Evolutionary conservation across 257 asterid genomes (phyloP).

Genomic region (Penstemon davidsonii): DNA sequence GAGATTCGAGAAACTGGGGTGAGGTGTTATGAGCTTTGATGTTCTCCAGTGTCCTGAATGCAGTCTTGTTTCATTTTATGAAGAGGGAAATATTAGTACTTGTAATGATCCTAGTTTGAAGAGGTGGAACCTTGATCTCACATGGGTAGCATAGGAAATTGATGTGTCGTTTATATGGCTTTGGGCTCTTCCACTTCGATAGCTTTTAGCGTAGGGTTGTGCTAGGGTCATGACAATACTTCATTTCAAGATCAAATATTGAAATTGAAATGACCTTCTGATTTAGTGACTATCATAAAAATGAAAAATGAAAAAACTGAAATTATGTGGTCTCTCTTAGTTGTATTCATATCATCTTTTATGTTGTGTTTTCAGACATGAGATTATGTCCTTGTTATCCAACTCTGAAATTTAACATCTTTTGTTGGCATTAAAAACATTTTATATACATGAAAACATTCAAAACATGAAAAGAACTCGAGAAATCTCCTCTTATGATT

Average conservation of each 20-base stretch:
- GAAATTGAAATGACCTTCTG: neutral
- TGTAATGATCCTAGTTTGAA: too few relatives aligned
- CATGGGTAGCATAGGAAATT: too few relatives aligned
- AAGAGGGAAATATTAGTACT: neutral
- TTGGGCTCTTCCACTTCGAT: too few relatives aligned
- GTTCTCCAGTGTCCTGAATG: neutral
- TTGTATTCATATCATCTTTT: neutral
- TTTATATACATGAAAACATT: neutral
- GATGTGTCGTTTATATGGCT: too few relatives aligned
- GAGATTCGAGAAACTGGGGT: neutral
- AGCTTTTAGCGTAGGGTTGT: too few relatives aligned
- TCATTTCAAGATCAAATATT: neutral
- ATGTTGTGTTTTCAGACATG: constrained; percentile 1
- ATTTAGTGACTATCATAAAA: neutral
- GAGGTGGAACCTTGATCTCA: too few relatives aligned
- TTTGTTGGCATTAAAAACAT: neutral
- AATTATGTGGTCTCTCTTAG: neutral
- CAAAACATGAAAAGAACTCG: neutral
- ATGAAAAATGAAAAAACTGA: neutral
- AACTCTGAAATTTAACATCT: neutral
- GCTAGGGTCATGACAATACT: too few relatives aligned
- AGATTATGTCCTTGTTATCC: neutral
- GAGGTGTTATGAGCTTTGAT: constrained; percentile 7
- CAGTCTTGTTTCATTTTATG: neutral
- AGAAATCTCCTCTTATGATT: neutral